Conservation (phyloP, 805 yeast genomes). For the Candida bentonensis region DNA sequence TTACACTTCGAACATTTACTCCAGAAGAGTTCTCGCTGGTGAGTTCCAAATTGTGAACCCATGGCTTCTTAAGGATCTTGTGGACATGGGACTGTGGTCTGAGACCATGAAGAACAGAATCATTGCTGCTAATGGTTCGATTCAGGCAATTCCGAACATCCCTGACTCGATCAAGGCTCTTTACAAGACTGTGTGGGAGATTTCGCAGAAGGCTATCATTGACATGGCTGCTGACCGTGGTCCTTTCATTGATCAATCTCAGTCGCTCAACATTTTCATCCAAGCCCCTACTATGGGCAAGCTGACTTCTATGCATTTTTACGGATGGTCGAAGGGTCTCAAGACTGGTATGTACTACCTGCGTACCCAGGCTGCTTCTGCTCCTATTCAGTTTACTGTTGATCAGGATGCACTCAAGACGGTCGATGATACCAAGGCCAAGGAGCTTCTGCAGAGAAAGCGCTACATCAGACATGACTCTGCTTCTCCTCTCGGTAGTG, state of each 20-base stretch:
- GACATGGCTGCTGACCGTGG: conserved; percentile 73
- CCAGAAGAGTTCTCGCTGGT: conserved; percentile 79
- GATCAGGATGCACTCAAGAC: conserved; percentile 27
- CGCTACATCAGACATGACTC: conserved; percentile 9
- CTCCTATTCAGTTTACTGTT: conserved; percentile 81
- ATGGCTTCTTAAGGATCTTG: conserved; percentile 64
- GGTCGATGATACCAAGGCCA: conserved; percentile 5
- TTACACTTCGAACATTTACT: conserved; percentile 74
- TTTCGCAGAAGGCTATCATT: conserved; percentile 63
- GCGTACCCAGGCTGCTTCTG: conserved; percentile 89
- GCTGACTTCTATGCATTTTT: conserved; percentile 91
- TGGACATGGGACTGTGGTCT: conserved; percentile 67
- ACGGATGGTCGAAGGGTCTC: conserved; percentile 93
- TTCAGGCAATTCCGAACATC: conserved; percentile 54
- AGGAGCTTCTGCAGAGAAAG: conserved; percentile 9
- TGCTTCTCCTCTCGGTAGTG: neutral
- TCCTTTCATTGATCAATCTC: conserved; percentile 73
- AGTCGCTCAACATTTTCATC: conserved; percentile 77
- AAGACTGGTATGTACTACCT: conserved; percentile 96
- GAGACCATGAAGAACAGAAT: conserved; percentile 58
- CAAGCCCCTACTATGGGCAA: conserved; percentile 84
- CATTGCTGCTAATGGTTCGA: conserved; percentile 66
- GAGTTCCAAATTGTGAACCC: conserved; percentile 84
- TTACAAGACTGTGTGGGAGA: conserved; percentile 90
- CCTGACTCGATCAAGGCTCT: conserved; percentile 57